A percentile compares a stretch with the other conserved stretches of the same genome.
Evolutionary conservation across 768 basidiomycete genomes (phyloP).

Genomic region (Amanita thiersii): DNA sequence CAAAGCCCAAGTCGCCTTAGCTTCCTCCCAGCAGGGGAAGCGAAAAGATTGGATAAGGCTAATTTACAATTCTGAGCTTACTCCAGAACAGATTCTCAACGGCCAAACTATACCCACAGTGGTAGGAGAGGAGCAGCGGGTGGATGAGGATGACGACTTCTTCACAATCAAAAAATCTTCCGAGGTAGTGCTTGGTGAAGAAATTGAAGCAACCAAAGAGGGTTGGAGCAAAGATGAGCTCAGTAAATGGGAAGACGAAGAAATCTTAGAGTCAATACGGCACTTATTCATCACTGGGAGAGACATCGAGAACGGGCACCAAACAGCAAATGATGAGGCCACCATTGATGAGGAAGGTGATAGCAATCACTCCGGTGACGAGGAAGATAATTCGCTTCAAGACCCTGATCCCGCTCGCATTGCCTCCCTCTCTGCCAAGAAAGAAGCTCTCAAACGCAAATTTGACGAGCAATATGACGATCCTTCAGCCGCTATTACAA

Average conservation of each 20-base stretch:
- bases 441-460: conserved; percentile 86
- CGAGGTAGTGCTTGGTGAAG: conserved; percentile 33
- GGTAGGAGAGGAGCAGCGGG: conserved; percentile 18
- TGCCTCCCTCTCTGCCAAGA: conserved; percentile 69
- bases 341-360: conserved; percentile 33
- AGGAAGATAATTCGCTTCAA: conserved; percentile 10
- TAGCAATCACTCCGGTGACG: conserved; percentile 23
- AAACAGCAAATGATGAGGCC: conserved; percentile 31
- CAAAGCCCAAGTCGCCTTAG: conserved; percentile 32
- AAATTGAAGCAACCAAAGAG: conserved; percentile 66
- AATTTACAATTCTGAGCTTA: conserved; percentile 66
- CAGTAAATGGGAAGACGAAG: conserved; percentile 79
- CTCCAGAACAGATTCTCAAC: conserved; percentile 58
- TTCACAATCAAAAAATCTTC: conserved; percentile 49
- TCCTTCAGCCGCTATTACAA: conserved; percentile 56
- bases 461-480: conserved; percentile 98
- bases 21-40: conserved; percentile 28
- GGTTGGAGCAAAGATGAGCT: conserved; percentile 38
- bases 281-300: conserved; percentile 85
- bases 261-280: conserved; percentile 78
- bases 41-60: conserved; percentile 77
- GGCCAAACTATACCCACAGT: conserved; percentile 12
- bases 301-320: conserved; percentile 29
- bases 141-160: conserved; percentile 57
- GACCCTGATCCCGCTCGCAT: conserved; percentile 31